A percentile compares a stretch with the other conserved stretches of the same genome.
phyloP scores from a whole-genome alignment of 345 rosid species.

The Dipteronia dyeriana region DNA sequence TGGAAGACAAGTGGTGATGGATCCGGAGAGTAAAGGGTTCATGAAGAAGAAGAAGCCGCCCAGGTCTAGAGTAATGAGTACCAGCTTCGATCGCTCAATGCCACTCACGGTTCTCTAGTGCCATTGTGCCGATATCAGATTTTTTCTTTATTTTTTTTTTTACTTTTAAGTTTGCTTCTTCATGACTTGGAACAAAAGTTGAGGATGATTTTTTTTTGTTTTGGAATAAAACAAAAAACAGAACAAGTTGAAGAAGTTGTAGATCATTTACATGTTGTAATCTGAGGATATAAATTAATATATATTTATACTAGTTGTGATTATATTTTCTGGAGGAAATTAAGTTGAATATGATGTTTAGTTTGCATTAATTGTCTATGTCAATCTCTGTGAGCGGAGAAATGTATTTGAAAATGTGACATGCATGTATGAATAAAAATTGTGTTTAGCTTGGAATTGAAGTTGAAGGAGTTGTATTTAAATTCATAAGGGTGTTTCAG shows the following conservation, averaged over 20 bases:
- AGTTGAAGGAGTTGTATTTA: no score
- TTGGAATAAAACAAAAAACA: no score
- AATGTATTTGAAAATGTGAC: no score
- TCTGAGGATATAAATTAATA: neutral
- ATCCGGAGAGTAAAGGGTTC: conserved; percentile 18
- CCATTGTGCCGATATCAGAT: no score
- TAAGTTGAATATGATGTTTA: no score
- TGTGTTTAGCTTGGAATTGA: no score
- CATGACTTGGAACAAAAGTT: neutral
- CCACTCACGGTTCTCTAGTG: conserved; percentile 39
- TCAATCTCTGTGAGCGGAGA: no score
- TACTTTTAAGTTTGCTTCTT: neutral
- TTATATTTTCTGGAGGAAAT: neutral
- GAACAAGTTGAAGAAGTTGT: neutral
- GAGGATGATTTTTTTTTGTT: neutral
- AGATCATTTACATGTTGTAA: conserved; percentile 11
- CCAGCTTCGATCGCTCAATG: conserved; percentile 43
- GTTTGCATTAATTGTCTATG: neutral
- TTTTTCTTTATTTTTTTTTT: no score
- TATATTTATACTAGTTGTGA: neutral
- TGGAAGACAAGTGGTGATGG: conserved; percentile 18
- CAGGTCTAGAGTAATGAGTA: conserved; percentile 28
- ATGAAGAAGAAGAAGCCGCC: conserved; percentile 39
- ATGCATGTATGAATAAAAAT: no score
- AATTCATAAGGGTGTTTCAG: no score